Evolutionary conservation across 75 land plant species (phyloP), one percentile per base, ranked within the genome.

Genomic region (Picea sitchensis): DNA sequence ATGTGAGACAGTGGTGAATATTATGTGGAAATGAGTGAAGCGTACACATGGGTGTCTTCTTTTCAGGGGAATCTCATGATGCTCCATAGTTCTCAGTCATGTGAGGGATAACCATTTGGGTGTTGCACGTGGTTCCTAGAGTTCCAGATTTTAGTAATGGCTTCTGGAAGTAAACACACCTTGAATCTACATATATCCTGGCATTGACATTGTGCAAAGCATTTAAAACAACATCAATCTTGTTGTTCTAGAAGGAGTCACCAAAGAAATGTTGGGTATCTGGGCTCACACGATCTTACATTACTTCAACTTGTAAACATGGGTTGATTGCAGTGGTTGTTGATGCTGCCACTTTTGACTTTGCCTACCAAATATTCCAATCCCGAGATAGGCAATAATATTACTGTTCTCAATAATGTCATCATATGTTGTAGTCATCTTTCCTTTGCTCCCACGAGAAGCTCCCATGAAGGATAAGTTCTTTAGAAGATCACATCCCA

Each of bases 11-110:
- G 65, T 94, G 96, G 73, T 91, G 88, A 77, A 94, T 94, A 65
- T 91, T 93, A 83, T 93, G 95, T 18, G 98, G 98, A 72, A 95
- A 95, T 5, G 93, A 92, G 60, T 92, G 98, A 57, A 95, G 88
- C 18, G 95, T 95, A 77, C 98, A 95, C 95, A 95, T 92, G 14
- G 98, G 98, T 23, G 98, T 95, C 77, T 95, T 94, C 87, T 89
- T 95, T 85, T 92, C 98, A 18, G 95, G 95, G 17, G 98, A 93
- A 80, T 95, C 98, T 69, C 92, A 83, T 20, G 98, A 92, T 17
- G 98, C 98, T 41, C 98, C 98, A 87, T 95, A 95, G 73, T 92
- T 95, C 78, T 95, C 98, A 20, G 95, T 95, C 14, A 89, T 34
- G 65, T 95, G 91, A 57, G 98, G 95, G 77, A 95, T 92, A 20